Evolutionary conservation across 345 rosid species (phyloP).

Genomic region (Eucalyptus marginata): DNA sequence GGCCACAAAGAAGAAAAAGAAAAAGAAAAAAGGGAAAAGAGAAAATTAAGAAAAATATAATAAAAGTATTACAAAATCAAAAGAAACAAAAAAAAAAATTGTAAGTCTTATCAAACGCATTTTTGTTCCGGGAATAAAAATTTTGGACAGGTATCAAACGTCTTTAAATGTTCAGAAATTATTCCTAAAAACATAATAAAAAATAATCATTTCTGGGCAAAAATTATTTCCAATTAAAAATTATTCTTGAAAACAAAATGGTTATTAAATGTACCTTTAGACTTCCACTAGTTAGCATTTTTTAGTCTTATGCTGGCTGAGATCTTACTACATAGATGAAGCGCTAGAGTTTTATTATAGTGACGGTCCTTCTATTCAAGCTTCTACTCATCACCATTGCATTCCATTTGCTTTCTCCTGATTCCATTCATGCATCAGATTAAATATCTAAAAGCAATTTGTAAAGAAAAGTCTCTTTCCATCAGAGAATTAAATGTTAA

Average conservation of each 20-base stretch:
- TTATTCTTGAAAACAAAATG: too few species aligned
- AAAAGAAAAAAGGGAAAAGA: fast-evolving
- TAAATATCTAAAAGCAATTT: too few species aligned
- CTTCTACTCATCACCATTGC: not conserved
- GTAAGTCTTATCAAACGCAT: fast-evolving
- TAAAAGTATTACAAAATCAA: too few species aligned
- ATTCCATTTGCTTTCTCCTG: not conserved
- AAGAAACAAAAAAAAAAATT: too few species aligned
- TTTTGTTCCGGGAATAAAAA: too few species aligned
- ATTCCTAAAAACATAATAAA: fast-evolving
- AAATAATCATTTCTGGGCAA: fast-evolving
- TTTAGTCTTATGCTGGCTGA: not conserved
- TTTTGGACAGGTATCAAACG: fast-evolving
- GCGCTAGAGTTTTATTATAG: not conserved
- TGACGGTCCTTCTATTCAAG: not conserved
- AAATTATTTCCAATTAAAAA: fast-evolving
- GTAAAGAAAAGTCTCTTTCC: not conserved
- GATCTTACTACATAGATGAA: not conserved
- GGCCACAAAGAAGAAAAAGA: too few species aligned
- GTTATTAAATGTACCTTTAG: not conserved
- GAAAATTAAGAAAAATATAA: too few species aligned
- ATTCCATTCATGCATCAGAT: not conserved
- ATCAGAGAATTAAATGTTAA: not conserved
- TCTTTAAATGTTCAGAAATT: fast-evolving
- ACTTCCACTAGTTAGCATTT: not conserved